Percentiles rank a stretch among this genome's conserved stretches.
Evolutionary conservation across 116 monocot genomes (phyloP).

Genomic region (Phalaenopsis hybrid): DNA sequence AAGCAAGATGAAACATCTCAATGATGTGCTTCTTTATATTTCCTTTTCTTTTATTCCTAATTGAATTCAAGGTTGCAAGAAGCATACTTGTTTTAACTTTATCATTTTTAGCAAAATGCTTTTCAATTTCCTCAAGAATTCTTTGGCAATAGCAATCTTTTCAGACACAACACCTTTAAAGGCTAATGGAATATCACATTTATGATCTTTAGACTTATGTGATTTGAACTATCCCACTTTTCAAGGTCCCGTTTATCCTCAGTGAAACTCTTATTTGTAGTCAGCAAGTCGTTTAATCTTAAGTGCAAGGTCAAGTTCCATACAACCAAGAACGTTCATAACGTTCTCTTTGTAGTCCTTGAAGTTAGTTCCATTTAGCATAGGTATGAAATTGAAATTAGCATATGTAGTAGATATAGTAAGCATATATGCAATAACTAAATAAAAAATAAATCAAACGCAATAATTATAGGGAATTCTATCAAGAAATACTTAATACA

Average conservation of each 20-base stretch:
- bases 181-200: not conserved
- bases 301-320: too few relatives aligned
- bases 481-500: too few relatives aligned
- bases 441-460: too few relatives aligned
- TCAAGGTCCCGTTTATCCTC: not conserved
- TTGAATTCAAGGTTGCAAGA: conserved; percentile 2
- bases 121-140: conserved; percentile 7
- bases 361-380: too few relatives aligned
- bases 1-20: conserved; percentile 13
- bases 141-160: not conserved
- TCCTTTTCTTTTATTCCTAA: conserved; percentile 12
- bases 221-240: conserved; percentile 13
- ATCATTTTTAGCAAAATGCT: conserved; percentile 7
- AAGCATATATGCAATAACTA: too few relatives aligned
- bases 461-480: too few relatives aligned
- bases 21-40: conserved; percentile 16
- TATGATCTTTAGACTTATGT: conserved; percentile 8
- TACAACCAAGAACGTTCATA: too few relatives aligned
- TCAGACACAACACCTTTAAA: conserved; percentile 12
- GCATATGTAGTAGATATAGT: too few relatives aligned
- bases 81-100: conserved; percentile 9
- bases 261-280: not conserved
- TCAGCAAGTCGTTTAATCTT: too few relatives aligned
- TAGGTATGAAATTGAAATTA: too few relatives aligned
- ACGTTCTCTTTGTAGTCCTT: too few relatives aligned